phyloP scores from a whole-genome alignment of 768 basidiomycete genomes.

The Trametes meyenii region DNA sequence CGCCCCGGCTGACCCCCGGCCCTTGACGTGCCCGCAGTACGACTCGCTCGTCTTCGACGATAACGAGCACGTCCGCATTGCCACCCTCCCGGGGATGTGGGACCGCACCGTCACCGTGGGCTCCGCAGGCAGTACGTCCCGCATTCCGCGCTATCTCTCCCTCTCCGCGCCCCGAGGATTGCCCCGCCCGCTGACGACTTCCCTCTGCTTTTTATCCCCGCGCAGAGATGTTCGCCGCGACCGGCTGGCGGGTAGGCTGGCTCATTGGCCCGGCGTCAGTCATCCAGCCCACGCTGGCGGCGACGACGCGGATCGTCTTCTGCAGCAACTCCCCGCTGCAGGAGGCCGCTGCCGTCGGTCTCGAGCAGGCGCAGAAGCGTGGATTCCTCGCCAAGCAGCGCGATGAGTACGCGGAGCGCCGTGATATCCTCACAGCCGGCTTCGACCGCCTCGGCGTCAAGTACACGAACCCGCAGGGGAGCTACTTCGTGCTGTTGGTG shows the following conservation, averaged over 20 bases:
- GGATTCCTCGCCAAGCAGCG: constrained; percentile 79
- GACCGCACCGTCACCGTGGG: constrained; percentile 95
- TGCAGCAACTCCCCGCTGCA: constrained; percentile 94
- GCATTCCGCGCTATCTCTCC: not conserved
- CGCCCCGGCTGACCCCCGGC: not conserved
- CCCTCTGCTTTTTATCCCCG: not conserved
- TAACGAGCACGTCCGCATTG: constrained; percentile 89
- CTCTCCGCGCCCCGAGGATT: not conserved
- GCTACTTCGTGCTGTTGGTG: constrained; percentile 88
- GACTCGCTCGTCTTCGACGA: constrained; percentile 90
- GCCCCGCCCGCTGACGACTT: not conserved
- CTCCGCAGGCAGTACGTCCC: constrained; percentile 82
- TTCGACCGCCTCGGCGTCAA: constrained; percentile 83
- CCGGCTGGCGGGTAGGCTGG: constrained; percentile 98
- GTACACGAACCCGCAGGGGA: constrained; percentile 88
- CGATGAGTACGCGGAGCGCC: constrained; percentile 78
- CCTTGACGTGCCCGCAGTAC: constrained; percentile 55
- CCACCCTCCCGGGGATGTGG: constrained; percentile 98
- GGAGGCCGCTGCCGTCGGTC: constrained; percentile 88
- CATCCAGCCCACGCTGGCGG: constrained; percentile 85
- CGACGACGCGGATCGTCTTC: constrained; percentile 92
- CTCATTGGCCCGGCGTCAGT: constrained; percentile 85
- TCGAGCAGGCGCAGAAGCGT: constrained; percentile 75
- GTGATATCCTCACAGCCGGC: constrained; percentile 70
- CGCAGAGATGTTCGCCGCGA: constrained; percentile 92